Base-by-base conservation (phyloP, 2,329 filamentous ascomycete species). In the Coniosporium tulheliwenetii region DNA sequence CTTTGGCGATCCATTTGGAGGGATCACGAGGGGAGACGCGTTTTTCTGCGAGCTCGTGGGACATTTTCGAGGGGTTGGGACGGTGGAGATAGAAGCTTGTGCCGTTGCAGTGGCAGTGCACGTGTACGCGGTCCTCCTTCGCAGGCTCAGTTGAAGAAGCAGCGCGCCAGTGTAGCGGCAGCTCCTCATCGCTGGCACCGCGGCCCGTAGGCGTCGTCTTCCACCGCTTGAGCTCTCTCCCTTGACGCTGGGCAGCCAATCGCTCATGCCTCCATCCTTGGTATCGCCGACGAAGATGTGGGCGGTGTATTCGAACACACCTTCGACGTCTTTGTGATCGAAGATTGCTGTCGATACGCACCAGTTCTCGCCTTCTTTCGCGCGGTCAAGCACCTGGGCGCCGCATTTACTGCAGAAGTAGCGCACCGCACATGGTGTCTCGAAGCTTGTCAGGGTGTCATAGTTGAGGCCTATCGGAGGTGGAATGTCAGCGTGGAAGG, bases 41-140 rank as follows among this genome's bases (percentile, higher is more conserved):
- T 33, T 33, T 33, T 56, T 69, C 73, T 15, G 60, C 58, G 3
- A 73, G 70, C 19, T 56, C 56, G 5, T 51, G 52, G 38, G 71
- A 75, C 32, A 33, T 10, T 5, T 12, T 33, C 3, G 4, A 10
- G 1, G 50, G 52, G 43, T 69, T 62, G 0, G 78, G 78, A 2
- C 66, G 67, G 5, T 68, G 69, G 49, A 83, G 66, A 48, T 61
- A 63, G 52, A 81, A 73, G 10, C 64, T 53, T 10, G 81, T 63
- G 2, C 63, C 67, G 3, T 63, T 59, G 52, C 77, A 81, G 48
- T 70, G 66, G 48, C 73, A 77, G 45, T 57, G 55, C 4, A 63
- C 70, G 37, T 60, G 57, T 8, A 75, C 47, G 7, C 19, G 29
- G 10, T 39, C 37, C 37, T 16, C 13, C 12, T 12, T 30, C 3